Conservation (phyloP, 768 basidiomycete genomes). For the Brasilioporus rufonigricans region DNA sequence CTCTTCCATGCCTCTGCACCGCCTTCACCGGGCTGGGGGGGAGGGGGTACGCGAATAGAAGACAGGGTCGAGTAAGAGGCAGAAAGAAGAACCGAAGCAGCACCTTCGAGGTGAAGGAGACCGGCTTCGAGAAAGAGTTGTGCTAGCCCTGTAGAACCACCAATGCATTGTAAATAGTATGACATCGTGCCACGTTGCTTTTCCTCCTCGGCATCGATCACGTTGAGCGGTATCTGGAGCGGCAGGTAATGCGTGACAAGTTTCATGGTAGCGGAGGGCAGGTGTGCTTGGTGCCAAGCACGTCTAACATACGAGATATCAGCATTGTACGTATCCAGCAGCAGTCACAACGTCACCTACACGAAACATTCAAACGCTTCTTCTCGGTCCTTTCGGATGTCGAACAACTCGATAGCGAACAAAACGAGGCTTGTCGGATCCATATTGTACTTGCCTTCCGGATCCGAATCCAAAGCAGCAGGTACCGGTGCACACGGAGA, state of each 20-base stretch:
- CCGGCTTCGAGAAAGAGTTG: conserved; percentile 79
- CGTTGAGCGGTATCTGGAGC: conserved; percentile 43
- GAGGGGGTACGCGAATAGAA: conserved; percentile 66
- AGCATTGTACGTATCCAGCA: not conserved
- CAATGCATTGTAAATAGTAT: conserved; percentile 67
- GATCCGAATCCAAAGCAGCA: conserved; percentile 46
- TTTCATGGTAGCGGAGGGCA: conserved; percentile 75
- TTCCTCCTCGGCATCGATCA: conserved; percentile 34
- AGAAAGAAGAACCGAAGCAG: conserved; percentile 66
- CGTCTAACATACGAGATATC: conserved; percentile 44
- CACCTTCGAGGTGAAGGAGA: conserved; percentile 77
- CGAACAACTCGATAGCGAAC: conserved; percentile 66
- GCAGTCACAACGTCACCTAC: conserved; percentile 40
- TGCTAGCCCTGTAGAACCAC: conserved; percentile 64
- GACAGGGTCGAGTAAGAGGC: conserved; percentile 76
- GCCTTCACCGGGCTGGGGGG: conserved; percentile 48
- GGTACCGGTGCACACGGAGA: conserved; percentile 52
- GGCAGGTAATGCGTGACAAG: conserved; percentile 74
- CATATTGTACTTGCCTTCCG: conserved; percentile 76
- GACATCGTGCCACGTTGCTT: conserved; percentile 48
- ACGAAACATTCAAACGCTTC: conserved; percentile 81
- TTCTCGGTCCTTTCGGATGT: conserved; percentile 72
- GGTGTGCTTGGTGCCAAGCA: conserved; percentile 76
- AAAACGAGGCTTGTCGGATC: conserved; percentile 79
- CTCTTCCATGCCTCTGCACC: conserved; percentile 72